A percentile compares a stretch with the other conserved stretches of the same genome.
Evolutionary conservation across 805 yeast species (phyloP).

Genomic region (Lipomyces spencermartinsiae): DNA sequence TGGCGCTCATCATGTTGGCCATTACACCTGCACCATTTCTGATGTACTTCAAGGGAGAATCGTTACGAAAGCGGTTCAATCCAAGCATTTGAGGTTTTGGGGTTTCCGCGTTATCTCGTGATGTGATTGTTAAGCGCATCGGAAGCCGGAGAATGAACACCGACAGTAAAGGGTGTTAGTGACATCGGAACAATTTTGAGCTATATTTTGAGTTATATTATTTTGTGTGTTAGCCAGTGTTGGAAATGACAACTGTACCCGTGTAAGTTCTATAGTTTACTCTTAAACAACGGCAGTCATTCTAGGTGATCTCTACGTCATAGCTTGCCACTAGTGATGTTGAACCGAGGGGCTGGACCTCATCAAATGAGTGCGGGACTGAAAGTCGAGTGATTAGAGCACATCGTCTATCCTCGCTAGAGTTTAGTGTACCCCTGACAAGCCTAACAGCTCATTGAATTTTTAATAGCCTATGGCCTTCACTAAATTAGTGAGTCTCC

Average conservation of each 20-base stretch:
- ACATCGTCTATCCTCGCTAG: too few species aligned
- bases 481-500: too few species aligned
- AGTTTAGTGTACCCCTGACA: too few species aligned
- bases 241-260: neutral
- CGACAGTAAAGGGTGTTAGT: neutral
- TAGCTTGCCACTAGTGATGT: too few species aligned
- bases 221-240: constrained; percentile 1
- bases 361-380: too few species aligned
- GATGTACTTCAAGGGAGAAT: constrained; percentile 18
- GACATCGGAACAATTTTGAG: neutral
- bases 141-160: neutral
- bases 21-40: constrained; percentile 65
- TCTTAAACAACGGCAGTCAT: too few species aligned
- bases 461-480: too few species aligned
- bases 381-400: too few species aligned
- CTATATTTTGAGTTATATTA: neutral
- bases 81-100: constrained; percentile 13
- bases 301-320: too few species aligned
- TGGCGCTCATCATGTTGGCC: constrained; percentile 61
- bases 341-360: too few species aligned
- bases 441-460: too few species aligned
- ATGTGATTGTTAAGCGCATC: neutral
- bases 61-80: constrained; percentile 20
- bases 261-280: too few species aligned
- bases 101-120: neutral